These are phyloP conservation scores for Pleurotus ostreatus DNA, from an alignment of 768 basidiomycete species.

Conservation along the genomic window DNA sequence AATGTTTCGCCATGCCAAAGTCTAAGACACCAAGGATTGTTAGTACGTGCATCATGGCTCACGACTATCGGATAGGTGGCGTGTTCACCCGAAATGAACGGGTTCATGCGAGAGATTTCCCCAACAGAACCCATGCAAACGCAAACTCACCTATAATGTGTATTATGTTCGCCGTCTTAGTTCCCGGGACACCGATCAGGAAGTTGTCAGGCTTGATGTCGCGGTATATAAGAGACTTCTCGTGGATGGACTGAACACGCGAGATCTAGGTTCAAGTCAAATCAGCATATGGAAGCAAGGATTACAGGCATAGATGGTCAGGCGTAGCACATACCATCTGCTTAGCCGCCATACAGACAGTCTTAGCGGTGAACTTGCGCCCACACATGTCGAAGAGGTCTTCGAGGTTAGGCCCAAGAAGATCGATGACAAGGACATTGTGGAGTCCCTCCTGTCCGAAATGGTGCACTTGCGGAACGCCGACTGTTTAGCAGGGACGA, in stretches of 20 bases:
- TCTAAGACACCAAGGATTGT: slow-evolving; percentile 40
- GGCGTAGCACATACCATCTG: slow-evolving; percentile 76
- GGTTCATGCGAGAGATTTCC: no score
- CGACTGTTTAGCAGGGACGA: slow-evolving; percentile 48
- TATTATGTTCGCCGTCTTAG: slow-evolving; percentile 84
- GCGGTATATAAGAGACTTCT: slow-evolving; percentile 97
- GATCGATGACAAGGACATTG: slow-evolving; percentile 91
- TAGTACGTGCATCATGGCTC: slow-evolving; percentile 9
- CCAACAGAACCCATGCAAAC: no score
- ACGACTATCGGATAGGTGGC: background rate
- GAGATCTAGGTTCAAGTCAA: slow-evolving; percentile 58
- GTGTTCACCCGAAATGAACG: no score
- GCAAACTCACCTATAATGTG: slow-evolving; percentile 75
- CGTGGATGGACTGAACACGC: slow-evolving; percentile 95
- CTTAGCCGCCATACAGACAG: slow-evolving; percentile 97
- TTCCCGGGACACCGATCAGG: slow-evolving; percentile 89
- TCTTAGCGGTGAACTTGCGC: slow-evolving; percentile 97
- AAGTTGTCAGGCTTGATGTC: slow-evolving; percentile 99
- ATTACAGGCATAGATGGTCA: background rate
- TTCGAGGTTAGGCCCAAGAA: slow-evolving; percentile 96
- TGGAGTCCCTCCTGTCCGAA: slow-evolving; percentile 98
- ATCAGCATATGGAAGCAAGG: background rate
- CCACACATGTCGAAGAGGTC: slow-evolving; percentile 99
- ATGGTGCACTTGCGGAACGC: slow-evolving; percentile 97
- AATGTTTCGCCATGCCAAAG: slow-evolving; percentile 99